Base-by-base conservation (phyloP, 495 filamentous ascomycete species). In the Apiosordaria backusii region DNA sequence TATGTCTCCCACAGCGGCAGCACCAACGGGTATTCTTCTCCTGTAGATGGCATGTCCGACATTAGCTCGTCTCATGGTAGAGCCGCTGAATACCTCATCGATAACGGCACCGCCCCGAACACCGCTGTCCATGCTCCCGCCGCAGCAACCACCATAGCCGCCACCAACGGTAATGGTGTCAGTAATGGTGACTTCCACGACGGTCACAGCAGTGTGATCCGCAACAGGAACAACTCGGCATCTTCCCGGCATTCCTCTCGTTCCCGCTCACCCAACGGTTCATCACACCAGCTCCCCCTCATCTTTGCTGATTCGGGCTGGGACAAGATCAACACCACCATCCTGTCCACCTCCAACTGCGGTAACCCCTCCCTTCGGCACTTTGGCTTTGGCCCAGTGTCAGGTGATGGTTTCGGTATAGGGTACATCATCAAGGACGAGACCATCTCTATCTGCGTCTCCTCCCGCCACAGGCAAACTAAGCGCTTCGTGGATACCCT, bases 341-440 rank as follows among this genome's bases (percentile, higher is more conserved):
- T 98, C 70, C 81, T 99, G 21, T 95, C 91, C 35, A 97, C 95
- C 1, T 97, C 93, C n/a, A 99, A 99, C 80, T 99, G 95, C 78
- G 95, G 95, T 63, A 99, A 99, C 78, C 95, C 95, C 2, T 93
- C 90, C n/a, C 85, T 99, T 16, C 89, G 95, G 1, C 92, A 97
- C 58, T 99, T 99, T 71, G 95, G 95, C 13, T 99, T 99, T 77
- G 95, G 95, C 0, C 95, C 95, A 3, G 96, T 93, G 0, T 93
- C 90, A 3, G 94, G 89, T 26, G 96, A 98, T 62, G 95, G 95
- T 0, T 98, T 98, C 75, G 95, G 96, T 15, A 96, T 99, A 63
- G 95, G 95, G 15, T 99, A 99, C 78, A 98, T 99, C 71, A 97
- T 99, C 86, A 99, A 99, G 77, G 94, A 97, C 72, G 94, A 97